Conservation (phyloP, 805 yeast genomes). For the Candida patagonica region DNA sequence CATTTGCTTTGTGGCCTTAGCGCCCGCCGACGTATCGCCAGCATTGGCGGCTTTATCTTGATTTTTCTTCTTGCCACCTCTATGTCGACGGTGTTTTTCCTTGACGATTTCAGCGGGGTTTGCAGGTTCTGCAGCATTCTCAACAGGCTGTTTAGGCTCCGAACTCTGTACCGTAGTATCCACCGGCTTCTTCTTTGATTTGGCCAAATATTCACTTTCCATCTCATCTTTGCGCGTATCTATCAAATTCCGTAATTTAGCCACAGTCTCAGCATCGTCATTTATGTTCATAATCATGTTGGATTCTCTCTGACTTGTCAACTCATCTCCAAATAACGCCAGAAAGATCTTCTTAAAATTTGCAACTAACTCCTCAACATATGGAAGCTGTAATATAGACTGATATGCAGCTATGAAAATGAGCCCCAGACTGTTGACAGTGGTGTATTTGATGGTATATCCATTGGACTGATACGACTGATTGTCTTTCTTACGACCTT, state of each 20-base stretch:
- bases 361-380: conserved; percentile 26
- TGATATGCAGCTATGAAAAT: conserved; percentile 31
- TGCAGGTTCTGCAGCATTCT: background rate
- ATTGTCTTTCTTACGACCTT: conserved; percentile 12
- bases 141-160: background rate
- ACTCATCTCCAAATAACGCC: conserved; percentile 19
- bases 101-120: conserved; percentile 1
- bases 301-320: conserved; percentile 7
- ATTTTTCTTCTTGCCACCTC: conserved; percentile 15
- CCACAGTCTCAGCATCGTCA: conserved; percentile 7
- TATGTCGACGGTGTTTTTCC: conserved; percentile 11
- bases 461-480: conserved; percentile 29
- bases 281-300: conserved; percentile 9
- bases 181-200: conserved; percentile 2
- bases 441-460: conserved; percentile 37
- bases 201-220: background rate
- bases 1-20: conserved; percentile 32
- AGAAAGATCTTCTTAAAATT: conserved; percentile 27
- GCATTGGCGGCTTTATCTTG: conserved; percentile 6
- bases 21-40: background rate
- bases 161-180: conserved; percentile 1
- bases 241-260: conserved; percentile 25
- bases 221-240: conserved; percentile 24
- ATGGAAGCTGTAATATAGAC: conserved; percentile 26
- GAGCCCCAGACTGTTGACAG: conserved; percentile 36